phyloP scores from a whole-genome alignment of 2,329 filamentous ascomycete genomes.

The Diaporthe sp. region DNA sequence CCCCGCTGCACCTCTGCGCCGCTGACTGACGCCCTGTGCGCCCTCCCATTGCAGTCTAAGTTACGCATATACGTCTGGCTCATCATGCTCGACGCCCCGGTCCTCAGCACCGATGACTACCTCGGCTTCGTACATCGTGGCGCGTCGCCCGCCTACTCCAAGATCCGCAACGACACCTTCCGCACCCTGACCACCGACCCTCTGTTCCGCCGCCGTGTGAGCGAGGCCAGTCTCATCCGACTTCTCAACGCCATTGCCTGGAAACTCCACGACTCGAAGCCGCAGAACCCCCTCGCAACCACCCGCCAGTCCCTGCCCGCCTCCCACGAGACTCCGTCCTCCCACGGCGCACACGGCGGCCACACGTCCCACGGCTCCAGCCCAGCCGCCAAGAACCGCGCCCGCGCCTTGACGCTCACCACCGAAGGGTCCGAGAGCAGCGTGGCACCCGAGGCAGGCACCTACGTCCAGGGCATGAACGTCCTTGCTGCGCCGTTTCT shows the following conservation, averaged over 20 bases:
- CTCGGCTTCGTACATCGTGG: conserved; percentile 92
- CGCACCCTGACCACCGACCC: conserved; percentile 96
- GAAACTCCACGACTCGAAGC: conserved; percentile 85
- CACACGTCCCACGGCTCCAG: conserved; percentile 56
- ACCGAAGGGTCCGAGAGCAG: conserved; percentile 75
- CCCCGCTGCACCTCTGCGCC: not conserved
- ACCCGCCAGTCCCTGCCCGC: conserved; percentile 49
- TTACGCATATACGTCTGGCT: conserved; percentile 97
- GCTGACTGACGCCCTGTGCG: conserved; percentile 10
- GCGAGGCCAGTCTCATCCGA: conserved; percentile 93
- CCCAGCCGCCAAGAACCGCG: conserved; percentile 63
- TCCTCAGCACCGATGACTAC: conserved; percentile 89
- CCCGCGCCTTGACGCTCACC: conserved; percentile 71
- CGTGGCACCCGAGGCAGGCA: conserved; percentile 75
- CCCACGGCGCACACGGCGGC: conserved; percentile 42
- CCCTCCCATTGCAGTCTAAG: conserved; percentile 74
- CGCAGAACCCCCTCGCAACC: conserved; percentile 54
- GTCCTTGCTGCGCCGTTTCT: conserved; percentile 95
- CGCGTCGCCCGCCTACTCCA: conserved; percentile 93
- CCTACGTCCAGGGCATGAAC: conserved; percentile 99
- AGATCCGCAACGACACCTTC: conserved; percentile 99
- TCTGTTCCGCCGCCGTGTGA: conserved; percentile 95
- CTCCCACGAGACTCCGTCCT: conserved; percentile 52
- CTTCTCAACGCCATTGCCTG: conserved; percentile 96
- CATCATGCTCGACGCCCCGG: conserved; percentile 88